A percentile compares a stretch with the other conserved stretches of the same genome.
Evolutionary conservation across 1,284 basidiomycete genomes (phyloP).

Genomic region (Albatrellus sp.): DNA sequence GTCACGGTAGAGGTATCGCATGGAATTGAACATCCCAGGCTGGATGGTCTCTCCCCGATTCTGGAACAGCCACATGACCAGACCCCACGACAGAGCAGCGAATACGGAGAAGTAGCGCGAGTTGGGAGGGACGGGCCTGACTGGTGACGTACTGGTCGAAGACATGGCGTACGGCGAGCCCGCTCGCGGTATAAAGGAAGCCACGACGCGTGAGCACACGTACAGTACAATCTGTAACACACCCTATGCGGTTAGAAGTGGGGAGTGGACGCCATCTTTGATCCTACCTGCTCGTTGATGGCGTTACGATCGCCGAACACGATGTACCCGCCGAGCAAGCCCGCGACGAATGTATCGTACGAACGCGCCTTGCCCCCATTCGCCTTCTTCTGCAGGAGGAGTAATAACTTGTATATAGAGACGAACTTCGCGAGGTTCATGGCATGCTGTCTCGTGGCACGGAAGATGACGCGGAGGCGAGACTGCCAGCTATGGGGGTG

Average conservation of each 20-base stretch:
- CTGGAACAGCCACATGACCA: conserved; percentile 95
- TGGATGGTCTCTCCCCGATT: conserved; percentile 81
- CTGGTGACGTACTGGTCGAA: conserved; percentile 24
- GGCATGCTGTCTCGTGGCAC: conserved; percentile 84
- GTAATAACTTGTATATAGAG: conserved; percentile 80
- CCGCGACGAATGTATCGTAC: conserved; percentile 87
- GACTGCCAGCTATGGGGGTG: conserved; percentile 46
- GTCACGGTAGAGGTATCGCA: conserved; percentile 73
- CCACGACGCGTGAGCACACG: conserved; percentile 79
- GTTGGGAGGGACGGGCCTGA: conserved; percentile 71
- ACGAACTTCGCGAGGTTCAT: conserved; percentile 90
- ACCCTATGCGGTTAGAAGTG: background rate
- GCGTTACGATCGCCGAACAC: conserved; percentile 92
- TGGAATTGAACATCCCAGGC: conserved; percentile 84
- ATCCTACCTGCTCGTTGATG: conserved; percentile 93
- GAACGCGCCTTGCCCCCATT: conserved; percentile 76
- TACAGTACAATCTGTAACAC: conserved; percentile 85
- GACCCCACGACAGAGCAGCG: conserved; percentile 86
- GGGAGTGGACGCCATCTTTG: conserved; percentile 5
- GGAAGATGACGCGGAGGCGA: conserved; percentile 60
- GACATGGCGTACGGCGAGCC: conserved; percentile 29
- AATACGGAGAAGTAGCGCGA: conserved; percentile 77
- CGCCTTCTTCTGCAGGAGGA: conserved; percentile 70
- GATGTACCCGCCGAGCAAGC: conserved; percentile 82
- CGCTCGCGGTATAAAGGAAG: conserved; percentile 78